Base-by-base conservation (phyloP, 2,329 filamentous ascomycete species). In the Penicillium sp. region DNA sequence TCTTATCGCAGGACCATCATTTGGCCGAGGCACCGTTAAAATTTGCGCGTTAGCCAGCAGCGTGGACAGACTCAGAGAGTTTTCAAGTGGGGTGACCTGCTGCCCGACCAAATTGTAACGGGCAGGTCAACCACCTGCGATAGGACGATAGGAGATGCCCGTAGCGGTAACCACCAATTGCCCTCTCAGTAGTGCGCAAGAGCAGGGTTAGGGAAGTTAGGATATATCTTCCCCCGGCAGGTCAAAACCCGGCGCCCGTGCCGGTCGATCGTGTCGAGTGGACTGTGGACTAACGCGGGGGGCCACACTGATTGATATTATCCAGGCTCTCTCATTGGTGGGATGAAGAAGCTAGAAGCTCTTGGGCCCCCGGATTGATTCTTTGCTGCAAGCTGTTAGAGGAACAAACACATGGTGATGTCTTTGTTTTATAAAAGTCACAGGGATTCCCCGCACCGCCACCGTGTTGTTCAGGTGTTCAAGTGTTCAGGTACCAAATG, bases 401-500 rank as follows among this genome's bases (percentile, higher is more conserved):
- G 3, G 13, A 24, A 22, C 33, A 30, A 24, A 33, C 49, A 12
- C 9, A 15, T 53, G n/a, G 17, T 12, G 28, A 30, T 22, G 28
- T 10, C 13, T 33, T 8, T n/a, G 19, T 8, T 22, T 22, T 19
- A n/a, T 15, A 10, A n/a, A 4, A 35, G 53, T 56, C 38, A 55
- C 53, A 55, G 53, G 53, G 53, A 15, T 55, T 55, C 53, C 53
- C 53, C 53, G 37, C 53, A 44, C 22, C 15, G 22, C 22, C 22
- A 40, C n/a, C 33, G 26, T 7, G 10, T 22, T 51, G 17, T 40
- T 17, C 51, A 40, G 24, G 51, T 37, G 33, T 37, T 59, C 53
- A 54, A 26, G 40, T 38, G 26, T 49, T 63, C 66, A 68, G 64
- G 60, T 57, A 68, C 62, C 53, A 40, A 59, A 57, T 56, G 62